Conservation (phyloP, 805 yeast genomes). For the Zygosaccharomyces kombuchaensis region DNA sequence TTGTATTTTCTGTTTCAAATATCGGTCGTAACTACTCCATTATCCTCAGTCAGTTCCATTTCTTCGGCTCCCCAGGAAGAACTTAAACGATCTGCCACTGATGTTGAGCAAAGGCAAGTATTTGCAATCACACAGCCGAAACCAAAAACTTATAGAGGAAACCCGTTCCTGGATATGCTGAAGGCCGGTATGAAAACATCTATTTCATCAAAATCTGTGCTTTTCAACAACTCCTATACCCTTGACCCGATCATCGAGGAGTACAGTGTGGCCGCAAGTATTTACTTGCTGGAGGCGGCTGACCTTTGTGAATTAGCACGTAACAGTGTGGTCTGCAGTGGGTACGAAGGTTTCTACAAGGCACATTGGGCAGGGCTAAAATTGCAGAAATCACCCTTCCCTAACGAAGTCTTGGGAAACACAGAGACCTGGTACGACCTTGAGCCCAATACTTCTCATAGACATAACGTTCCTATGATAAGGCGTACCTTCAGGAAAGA, state of each 20-base stretch:
- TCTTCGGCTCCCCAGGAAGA: slow-evolving; percentile 8
- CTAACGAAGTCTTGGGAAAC: slow-evolving; percentile 22
- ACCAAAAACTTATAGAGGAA: slow-evolving; percentile 21
- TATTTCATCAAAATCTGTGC: slow-evolving; percentile 28
- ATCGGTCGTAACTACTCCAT: slow-evolving; percentile 29
- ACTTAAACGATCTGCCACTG: not conserved
- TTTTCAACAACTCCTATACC: slow-evolving; percentile 33
- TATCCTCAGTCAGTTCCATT: slow-evolving; percentile 27
- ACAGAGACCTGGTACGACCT: slow-evolving; percentile 31
- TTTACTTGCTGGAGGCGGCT: slow-evolving; percentile 31
- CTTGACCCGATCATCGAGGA: slow-evolving; percentile 34
- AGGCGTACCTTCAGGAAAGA: slow-evolving; percentile 28
- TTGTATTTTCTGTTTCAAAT: slow-evolving; percentile 30
- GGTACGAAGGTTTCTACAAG: slow-evolving; percentile 33
- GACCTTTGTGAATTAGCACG: slow-evolving; percentile 33
- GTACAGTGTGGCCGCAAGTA: slow-evolving; percentile 36
- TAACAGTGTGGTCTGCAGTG: slow-evolving; percentile 29
- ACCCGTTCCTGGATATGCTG: slow-evolving; percentile 32
- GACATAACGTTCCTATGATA: slow-evolving; percentile 32
- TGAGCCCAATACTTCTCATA: slow-evolving; percentile 26
- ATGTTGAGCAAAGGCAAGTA: slow-evolving; percentile 7
- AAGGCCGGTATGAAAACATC: slow-evolving; percentile 29
- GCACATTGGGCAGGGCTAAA: slow-evolving; percentile 34
- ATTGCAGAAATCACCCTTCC: slow-evolving; percentile 7
- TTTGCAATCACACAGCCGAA: slow-evolving; percentile 26